These are phyloP conservation scores for Dillenia turbinata DNA, from an alignment of 164 flowering plant species.

Conservation along the genomic window DNA sequence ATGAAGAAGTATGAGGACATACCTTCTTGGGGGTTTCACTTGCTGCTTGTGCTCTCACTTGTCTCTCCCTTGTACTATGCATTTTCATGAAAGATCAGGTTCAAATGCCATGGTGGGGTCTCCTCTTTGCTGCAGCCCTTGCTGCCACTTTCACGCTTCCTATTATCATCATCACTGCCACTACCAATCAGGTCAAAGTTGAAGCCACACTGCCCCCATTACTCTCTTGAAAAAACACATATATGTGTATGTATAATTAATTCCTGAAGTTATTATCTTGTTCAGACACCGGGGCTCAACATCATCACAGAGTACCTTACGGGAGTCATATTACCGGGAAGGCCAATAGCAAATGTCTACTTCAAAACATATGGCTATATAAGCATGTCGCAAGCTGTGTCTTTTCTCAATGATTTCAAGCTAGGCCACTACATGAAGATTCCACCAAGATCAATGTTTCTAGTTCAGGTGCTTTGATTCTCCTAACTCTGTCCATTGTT, in stretches of 20 bases:
- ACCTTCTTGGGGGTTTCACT: constrained; percentile 72
- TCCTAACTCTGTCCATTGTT: background rate
- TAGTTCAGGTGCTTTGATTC: constrained; percentile 48
- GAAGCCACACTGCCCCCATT: background rate
- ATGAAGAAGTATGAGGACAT: constrained; percentile 69
- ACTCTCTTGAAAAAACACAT: background rate
- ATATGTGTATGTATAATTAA: too few relatives aligned
- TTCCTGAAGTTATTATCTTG: background rate
- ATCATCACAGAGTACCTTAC: constrained; percentile 69
- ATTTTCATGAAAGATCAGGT: constrained; percentile 51
- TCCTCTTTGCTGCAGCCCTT: constrained; percentile 52
- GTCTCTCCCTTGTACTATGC: constrained; percentile 51
- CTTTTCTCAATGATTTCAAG: constrained; percentile 76
- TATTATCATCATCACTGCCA: constrained; percentile 75
- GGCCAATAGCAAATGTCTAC: constrained; percentile 70
- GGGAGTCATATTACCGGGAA: constrained; percentile 59
- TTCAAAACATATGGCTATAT: constrained; percentile 78
- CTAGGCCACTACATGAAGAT: constrained; percentile 89
- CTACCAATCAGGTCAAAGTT: constrained; percentile 70
- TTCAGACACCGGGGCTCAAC: constrained; percentile 70
- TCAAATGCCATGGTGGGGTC: constrained; percentile 94
- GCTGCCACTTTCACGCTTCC: constrained; percentile 77
- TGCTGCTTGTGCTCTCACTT: constrained; percentile 34
- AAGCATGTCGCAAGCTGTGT: constrained; percentile 69
- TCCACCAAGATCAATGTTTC: constrained; percentile 76